Evolutionary conservation across 2,329 filamentous ascomycete genomes (phyloP), one percentile per base, ranked within the genome.

Genomic region (Penicillium sclerotigenum): DNA sequence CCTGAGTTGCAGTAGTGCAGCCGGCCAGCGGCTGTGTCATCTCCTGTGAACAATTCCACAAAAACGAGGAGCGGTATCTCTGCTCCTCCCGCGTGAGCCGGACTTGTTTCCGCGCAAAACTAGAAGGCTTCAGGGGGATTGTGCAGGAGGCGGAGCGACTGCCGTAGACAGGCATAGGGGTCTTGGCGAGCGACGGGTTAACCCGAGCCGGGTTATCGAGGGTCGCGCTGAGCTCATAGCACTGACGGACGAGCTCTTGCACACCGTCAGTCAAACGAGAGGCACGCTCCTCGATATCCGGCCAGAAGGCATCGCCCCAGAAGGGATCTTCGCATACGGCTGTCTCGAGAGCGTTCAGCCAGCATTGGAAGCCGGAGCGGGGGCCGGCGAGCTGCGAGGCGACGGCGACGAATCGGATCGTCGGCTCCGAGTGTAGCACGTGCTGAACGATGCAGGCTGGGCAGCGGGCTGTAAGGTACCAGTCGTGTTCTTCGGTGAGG

Each of bases 381-480:
- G 69, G 63, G 29, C 72, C 70, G 18, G 73, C 71, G n/a, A 77
- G 63, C 41, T 73, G 71, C 55, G 73, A 75, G 26, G 74, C 75
- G 31, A 76, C 73, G 6, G 74, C 70, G 7, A 77, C 69, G 38
- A 77, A 71, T 5, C 75, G 73, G 54, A 77, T 76, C 1, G 73
- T 76, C 11, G 75, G 75, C 53, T 77, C 75, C n/a, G 74, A 77
- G 53, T 76, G 67, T 16, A 78, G 63, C 41, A 76, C 73, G 53
- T 77, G 71, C 53, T 72, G 65, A 9, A 76, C 74, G 40, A 77
- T 71, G 58, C 75, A 78, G 45, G 73, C 73, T 31, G 83, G 82
- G 67, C 83, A 85, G 26, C 82, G 81, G 26, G 76, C 70, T 2
- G 81, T 83, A 55, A 78, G 72, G 63, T 81, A 83, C 81, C 82